Percentiles rank a stretch among this genome's conserved stretches.
Conservation (phyloP, 768 basidiomycete species). For the Crucibulum laeve region DNA sequence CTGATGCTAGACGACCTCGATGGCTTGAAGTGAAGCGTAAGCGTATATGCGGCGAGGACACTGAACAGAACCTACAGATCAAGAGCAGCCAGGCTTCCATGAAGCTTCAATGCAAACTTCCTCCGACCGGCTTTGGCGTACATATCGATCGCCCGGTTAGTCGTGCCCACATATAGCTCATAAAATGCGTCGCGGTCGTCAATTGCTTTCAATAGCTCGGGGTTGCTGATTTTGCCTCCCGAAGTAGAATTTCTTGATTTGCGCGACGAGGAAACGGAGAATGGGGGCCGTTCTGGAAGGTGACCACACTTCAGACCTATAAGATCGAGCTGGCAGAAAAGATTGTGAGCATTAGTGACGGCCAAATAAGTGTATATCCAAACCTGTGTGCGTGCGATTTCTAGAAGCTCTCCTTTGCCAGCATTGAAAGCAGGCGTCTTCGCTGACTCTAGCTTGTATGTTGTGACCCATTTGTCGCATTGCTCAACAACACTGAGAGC, state of each 20-base stretch:
- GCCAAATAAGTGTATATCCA: slow-evolving; percentile 7
- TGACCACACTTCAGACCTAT: slow-evolving; percentile 74
- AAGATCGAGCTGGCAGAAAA: slow-evolving; percentile 65
- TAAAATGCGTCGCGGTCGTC: slow-evolving; percentile 61
- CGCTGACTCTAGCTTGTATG: slow-evolving; percentile 41
- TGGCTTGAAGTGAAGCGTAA: slow-evolving; percentile 37
- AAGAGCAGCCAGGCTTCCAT: slow-evolving; percentile 82
- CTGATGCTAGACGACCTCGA: slow-evolving; percentile 57
- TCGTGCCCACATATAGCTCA: slow-evolving; percentile 67
- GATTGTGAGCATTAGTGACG: neutral
- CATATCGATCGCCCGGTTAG: slow-evolving; percentile 80
- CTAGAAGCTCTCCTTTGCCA: slow-evolving; percentile 82
- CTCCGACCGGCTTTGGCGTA: slow-evolving; percentile 81
- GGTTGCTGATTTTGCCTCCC: slow-evolving; percentile 44
- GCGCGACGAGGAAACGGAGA: slow-evolving; percentile 43
- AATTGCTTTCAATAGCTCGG: slow-evolving; percentile 58
- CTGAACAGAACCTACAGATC: slow-evolving; percentile 64
- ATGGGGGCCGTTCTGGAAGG: slow-evolving; percentile 70
- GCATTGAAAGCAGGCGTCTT: slow-evolving; percentile 56
- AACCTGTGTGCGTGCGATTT: slow-evolving; percentile 90
- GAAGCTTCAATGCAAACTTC: slow-evolving; percentile 82
- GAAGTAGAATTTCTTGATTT: slow-evolving; percentile 18
- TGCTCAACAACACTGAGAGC: slow-evolving; percentile 79
- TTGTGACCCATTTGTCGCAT: slow-evolving; percentile 68
- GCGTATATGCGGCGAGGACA: slow-evolving; percentile 1